A percentile compares a stretch with the other conserved stretches of the same genome.
Conservation (phyloP, 345 rosid species). For the Populus pruinosa region DNA sequence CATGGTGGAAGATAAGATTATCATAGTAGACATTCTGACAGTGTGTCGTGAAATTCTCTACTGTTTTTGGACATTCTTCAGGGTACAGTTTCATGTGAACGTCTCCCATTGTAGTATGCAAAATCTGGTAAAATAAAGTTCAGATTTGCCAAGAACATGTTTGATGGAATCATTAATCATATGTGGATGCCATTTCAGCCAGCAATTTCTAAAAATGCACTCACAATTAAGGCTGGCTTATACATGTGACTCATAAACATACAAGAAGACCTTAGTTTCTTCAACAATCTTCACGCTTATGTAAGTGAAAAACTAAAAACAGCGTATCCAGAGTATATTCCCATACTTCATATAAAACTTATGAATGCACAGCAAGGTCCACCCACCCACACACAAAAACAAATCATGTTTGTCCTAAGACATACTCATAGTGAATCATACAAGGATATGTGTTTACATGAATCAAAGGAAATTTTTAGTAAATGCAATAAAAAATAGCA, state of each 20-base stretch:
- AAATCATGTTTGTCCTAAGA: background rate
- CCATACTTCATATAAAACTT: background rate
- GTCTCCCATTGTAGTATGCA: conserved; percentile 95
- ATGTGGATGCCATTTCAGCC: background rate
- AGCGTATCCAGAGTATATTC: background rate
- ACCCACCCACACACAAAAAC: background rate
- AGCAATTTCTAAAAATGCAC: background rate
- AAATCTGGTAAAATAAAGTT: conserved; percentile 42
- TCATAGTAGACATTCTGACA: conserved; percentile 94
- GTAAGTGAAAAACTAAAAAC: background rate
- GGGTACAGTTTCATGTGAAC: conserved; percentile 88
- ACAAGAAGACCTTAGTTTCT: background rate
- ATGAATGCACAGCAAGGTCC: no score
- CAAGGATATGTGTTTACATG: no score
- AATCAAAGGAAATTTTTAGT: background rate
- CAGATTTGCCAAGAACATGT: background rate
- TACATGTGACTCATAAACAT: background rate
- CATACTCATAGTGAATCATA: background rate
- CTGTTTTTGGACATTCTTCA: conserved; percentile 98
- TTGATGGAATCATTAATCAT: background rate
- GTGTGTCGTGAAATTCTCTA: conserved; percentile 95
- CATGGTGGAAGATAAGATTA: conserved; percentile 92
- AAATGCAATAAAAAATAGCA: no score
- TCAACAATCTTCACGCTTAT: no score
- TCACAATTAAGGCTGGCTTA: background rate